Base-by-base conservation (phyloP, 2,329 filamentous ascomycete species). In the Penicillium sp. region DNA sequence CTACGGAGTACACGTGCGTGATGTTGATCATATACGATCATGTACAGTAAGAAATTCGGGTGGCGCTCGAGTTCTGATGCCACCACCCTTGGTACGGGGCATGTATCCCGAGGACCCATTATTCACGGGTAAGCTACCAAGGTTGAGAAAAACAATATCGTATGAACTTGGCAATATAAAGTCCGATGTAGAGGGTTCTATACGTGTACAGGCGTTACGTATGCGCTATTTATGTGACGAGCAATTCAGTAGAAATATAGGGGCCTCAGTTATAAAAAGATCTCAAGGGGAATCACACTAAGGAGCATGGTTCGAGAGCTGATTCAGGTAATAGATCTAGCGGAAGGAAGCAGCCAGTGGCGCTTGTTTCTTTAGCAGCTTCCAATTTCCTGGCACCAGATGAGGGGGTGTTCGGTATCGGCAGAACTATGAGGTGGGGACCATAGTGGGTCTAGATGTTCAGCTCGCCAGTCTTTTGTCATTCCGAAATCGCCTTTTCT, bases 381-480 rank as follows among this genome's bases (percentile, higher is more conserved):
- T 35, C 37, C 37, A 37, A 35, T 19, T 48, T 21, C 14, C n/a
- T 43, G 24, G 33, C 19, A 14, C 21, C 3, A 48, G 31, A 50
- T 27, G 35, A 27, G 48, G 48, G 48, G n/a, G 27, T 41, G 48
- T 39, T 50, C 29, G 48, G 48, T 39, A 50, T 16, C 33, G 33
- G 33, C 31, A 41, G 35, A 37, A 35, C n/a, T 27, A 43, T 31
- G 7, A 22, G 39, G 51, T 53, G 51, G 41, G 39, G 51, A 3
- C 14, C 4, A 1, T n/a, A n/a, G 51, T 22, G 33, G 51, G 48
- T 39, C 51, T 24, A 39, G 41, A 39, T 53, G 29, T 33, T 53
- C 51, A 53, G 51, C 51, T 53, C 43, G n/a, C 51, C 35, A 59
- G 19, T 26, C 31, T 31, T 31, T 47, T 41, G 41, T 41, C 48